phyloP scores from a whole-genome alignment of 768 basidiomycete species.

The Hypholoma sublateritium region DNA sequence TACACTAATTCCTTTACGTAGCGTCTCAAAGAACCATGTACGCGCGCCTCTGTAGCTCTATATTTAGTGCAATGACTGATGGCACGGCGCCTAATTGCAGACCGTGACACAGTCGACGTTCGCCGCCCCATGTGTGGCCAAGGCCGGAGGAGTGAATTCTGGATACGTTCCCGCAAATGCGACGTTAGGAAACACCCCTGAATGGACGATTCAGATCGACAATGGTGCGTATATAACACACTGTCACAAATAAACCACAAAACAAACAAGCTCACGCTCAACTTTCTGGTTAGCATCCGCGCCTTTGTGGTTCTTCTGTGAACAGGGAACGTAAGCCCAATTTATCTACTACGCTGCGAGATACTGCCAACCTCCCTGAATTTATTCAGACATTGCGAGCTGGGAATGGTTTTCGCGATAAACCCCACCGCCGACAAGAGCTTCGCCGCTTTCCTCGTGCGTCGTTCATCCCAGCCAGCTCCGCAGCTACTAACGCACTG shows the following conservation, averaged over 20 bases:
- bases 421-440: slow-evolving; percentile 48
- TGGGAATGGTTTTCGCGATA: slow-evolving; percentile 57
- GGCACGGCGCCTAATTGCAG: slow-evolving; percentile 17
- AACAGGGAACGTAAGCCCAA: slow-evolving; percentile 30
- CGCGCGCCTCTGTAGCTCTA: slow-evolving; percentile 6
- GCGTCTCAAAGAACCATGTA: slow-evolving; percentile 40
- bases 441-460: slow-evolving; percentile 37
- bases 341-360: background rate
- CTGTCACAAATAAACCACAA: background rate
- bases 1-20: slow-evolving; percentile 12
- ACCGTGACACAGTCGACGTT: slow-evolving; percentile 42
- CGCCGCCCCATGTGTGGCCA: slow-evolving; percentile 32
- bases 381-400: slow-evolving; percentile 40
- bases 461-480: background rate
- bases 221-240: slow-evolving; percentile 20
- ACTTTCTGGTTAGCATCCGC: slow-evolving; percentile 23
- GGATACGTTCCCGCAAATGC: slow-evolving; percentile 41
- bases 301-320: slow-evolving; percentile 60
- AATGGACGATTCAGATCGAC: slow-evolving; percentile 35
- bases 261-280: background rate
- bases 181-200: slow-evolving; percentile 32
- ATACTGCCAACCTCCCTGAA: background rate
- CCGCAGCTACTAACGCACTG: background rate
- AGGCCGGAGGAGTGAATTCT: slow-evolving; percentile 41
- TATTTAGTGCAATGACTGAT: background rate